Evolutionary conservation across 352 stramenopile genomes (phyloP), one percentile per base, ranked within the genome.

Genomic region (Phytopythium delawarense): DNA sequence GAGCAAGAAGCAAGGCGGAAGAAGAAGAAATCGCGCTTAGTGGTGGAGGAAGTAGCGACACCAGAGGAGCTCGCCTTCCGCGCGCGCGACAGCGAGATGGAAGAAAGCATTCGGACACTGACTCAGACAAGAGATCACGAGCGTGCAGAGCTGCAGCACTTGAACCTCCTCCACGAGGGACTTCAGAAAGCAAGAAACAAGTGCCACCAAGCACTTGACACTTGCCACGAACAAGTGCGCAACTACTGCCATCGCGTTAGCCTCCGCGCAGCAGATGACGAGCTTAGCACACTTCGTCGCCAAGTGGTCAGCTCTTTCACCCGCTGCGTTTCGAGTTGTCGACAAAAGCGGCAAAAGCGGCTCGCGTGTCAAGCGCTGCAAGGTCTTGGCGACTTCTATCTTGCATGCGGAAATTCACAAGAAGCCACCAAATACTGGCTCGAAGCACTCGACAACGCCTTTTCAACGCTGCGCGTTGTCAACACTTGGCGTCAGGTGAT

Each of bases 11-110:
- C 77, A 2, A 92, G 88, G 61, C 88, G 87, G 63, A 94, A 94
- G 51, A 94, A 94, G 66, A 94, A 92, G 51, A 91, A 89, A 50
- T 91, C 83, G 0, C 75, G 81, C 2, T 66, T 94, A 0, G 83
- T 94, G 2, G 78, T 92, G 0, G 81, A 89, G 58, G 76, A 92
- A 40, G 59, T 87, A 2, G 51, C 89, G 11, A 85, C 81, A 0
- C 71, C 76, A 0, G 83, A 91, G 62, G 78, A 92, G 40, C 54
- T 84, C n/a, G 62, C 70, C 9, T 94, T 92, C 54, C 80, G 66
- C 18, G 53, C 60, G 11, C 74, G 61, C 39, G 75, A 75, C 63
- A 51, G 68, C 9, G 59, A 67, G 25, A 79, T 87, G 67, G 71
- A 88, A 23, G 44, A 63, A n/a, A 46, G 37, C 30, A 79, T 89